Evolutionary conservation across 1,284 basidiomycete species (phyloP).

Genomic region (Ganoderma leucocontextum): DNA sequence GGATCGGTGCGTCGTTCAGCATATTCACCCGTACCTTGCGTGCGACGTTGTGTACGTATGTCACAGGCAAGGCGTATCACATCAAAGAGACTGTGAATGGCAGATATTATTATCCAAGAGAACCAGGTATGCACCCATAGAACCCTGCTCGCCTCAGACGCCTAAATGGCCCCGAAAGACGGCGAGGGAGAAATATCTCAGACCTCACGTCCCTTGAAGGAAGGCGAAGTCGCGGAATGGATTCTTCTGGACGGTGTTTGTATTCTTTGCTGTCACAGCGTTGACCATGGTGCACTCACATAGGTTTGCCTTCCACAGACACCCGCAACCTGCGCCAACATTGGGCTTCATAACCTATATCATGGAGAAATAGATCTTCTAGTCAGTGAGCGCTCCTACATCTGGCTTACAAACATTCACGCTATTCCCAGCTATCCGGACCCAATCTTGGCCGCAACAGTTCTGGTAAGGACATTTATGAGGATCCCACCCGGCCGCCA

Average conservation of each 20-base stretch:
- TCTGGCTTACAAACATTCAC: neutral
- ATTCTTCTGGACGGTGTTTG: slow-evolving; percentile 86
- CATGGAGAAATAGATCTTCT: slow-evolving; percentile 86
- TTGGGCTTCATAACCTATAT: slow-evolving; percentile 89
- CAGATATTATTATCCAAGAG: slow-evolving; percentile 83
- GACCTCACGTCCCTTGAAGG: slow-evolving; percentile 69
- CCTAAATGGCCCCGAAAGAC: slow-evolving; percentile 49
- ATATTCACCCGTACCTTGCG: no score
- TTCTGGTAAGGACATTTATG: slow-evolving; percentile 56
- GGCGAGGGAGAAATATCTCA: slow-evolving; percentile 77
- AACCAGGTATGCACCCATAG: slow-evolving; percentile 52
- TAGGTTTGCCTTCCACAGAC: slow-evolving; percentile 57
- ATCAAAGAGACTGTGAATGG: slow-evolving; percentile 83
- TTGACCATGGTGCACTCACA: neutral
- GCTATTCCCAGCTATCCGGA: slow-evolving; percentile 65
- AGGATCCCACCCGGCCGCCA: neutral
- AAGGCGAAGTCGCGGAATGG: slow-evolving; percentile 87
- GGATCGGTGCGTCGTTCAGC: slow-evolving; percentile 69
- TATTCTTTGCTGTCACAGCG: neutral
- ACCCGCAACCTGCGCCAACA: slow-evolving; percentile 90
- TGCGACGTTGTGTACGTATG: slow-evolving; percentile 3
- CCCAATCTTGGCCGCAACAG: slow-evolving; percentile 86
- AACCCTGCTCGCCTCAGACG: neutral
- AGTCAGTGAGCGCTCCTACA: slow-evolving; percentile 52
- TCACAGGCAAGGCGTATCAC: slow-evolving; percentile 81